Evolutionary conservation across 1,284 basidiomycete species (phyloP), one percentile per base, ranked within the genome.

Genomic region (Tilletia setariae): DNA sequence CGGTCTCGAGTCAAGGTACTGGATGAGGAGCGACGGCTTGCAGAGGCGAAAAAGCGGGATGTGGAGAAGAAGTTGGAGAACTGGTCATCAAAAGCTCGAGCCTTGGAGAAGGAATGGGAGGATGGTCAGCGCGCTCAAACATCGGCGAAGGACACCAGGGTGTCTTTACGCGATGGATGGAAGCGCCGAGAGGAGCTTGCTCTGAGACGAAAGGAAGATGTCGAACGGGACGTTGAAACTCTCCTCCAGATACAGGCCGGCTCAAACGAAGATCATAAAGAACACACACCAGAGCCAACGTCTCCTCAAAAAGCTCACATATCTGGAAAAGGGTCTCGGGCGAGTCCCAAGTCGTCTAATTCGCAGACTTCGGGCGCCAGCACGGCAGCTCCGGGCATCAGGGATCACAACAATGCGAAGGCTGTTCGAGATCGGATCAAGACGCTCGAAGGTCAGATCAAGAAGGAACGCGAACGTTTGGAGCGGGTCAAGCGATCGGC

Each of bases 61-160:
- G 91, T 90, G 1, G 94, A 97, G 83, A 93, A 92, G 85, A 89
- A 89, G 73, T 85, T 95, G 68, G 90, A 90, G 75, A 85, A 86
- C 19, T 89, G 89, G 2, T 89, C 90, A 79, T 92, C 68, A 86
- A 87, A n/a, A n/a, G 25, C 15, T 32, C 40, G 43, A 13, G 43
- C n/a, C 16, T 47, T 35, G 70, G 56, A 66, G 15, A 13, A 30
- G 21, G 21, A 51, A 43, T 35, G 46, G 49, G 28, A 25, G 43
- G 40, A 49, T 28, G 25, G 51, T 64, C 11, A 43, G 16, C 56
- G 56, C 28, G 56, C 56, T 32, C 32, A 30, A 30, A n/a, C 56
- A 40, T 61, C 56, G 56, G 56, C 56, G 56, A 61, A 61, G 56
- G 56, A 61, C 28, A 30, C 28, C 8, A 25, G 56, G 28, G 8